Evolutionary conservation across 768 basidiomycete species (phyloP).

Genomic region (Mycena vulgaris): DNA sequence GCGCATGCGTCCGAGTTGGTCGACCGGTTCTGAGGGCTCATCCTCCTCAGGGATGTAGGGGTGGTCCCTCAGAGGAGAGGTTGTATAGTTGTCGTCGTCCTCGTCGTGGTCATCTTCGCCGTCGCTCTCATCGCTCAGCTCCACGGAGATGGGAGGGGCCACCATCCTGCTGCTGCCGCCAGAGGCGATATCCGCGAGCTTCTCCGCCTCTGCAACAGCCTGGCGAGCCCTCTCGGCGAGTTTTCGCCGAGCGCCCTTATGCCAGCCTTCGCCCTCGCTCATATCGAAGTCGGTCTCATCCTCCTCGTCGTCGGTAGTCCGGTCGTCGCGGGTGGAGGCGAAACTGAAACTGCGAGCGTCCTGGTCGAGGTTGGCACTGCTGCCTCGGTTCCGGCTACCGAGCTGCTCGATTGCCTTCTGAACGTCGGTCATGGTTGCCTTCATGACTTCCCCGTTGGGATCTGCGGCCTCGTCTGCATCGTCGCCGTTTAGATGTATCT

Average conservation of each 20-base stretch:
- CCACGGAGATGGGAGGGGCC: slow-evolving; percentile 80
- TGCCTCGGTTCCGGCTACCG: slow-evolving; percentile 59
- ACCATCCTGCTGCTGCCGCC: slow-evolving; percentile 47
- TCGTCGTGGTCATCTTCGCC: slow-evolving; percentile 73
- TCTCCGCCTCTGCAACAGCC: slow-evolving; percentile 72
- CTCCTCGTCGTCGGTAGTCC: slow-evolving; percentile 68
- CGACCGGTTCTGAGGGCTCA: slow-evolving; percentile 59
- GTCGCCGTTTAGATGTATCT: slow-evolving; percentile 46
- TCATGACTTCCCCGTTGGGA: slow-evolving; percentile 77
- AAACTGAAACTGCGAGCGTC: slow-evolving; percentile 84
- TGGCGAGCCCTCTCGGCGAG: slow-evolving; percentile 79
- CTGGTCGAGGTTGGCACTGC: slow-evolving; percentile 59
- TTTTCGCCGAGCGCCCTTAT: slow-evolving; percentile 74
- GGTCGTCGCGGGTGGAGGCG: slow-evolving; percentile 73
- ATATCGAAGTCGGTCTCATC: slow-evolving; percentile 70
- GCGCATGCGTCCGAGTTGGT: slow-evolving; percentile 41
- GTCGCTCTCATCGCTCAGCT: slow-evolving; percentile 88
- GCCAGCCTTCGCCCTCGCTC: slow-evolving; percentile 71
- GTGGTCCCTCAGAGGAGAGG: slow-evolving; percentile 62
- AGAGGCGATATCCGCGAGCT: slow-evolving; percentile 59
- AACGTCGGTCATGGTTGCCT: slow-evolving; percentile 91
- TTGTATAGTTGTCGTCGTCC: slow-evolving; percentile 54
- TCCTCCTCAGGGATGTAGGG: slow-evolving; percentile 82
- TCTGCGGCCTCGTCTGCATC: slow-evolving; percentile 32
- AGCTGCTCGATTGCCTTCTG: slow-evolving; percentile 93